Conservation (phyloP, 177 flowering plant species). For the Vitis hybrid region DNA sequence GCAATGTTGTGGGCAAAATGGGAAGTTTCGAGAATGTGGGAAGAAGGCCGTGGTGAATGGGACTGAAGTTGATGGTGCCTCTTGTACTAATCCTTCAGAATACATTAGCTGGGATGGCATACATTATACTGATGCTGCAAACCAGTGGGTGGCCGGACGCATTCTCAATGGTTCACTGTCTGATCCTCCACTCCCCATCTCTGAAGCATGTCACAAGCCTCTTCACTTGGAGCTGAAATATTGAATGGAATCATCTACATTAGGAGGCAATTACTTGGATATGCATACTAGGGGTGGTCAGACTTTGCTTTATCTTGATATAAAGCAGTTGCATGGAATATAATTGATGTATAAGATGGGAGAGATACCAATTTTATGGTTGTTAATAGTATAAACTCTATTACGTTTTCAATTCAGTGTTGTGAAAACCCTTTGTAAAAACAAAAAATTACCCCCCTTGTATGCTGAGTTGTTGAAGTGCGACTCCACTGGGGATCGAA, state of each 20-base stretch:
- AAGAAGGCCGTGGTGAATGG: constrained; percentile 20
- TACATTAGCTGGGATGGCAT: constrained; percentile 31
- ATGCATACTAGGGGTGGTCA: no score
- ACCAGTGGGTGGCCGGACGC: constrained; percentile 21
- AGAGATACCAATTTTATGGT: no score
- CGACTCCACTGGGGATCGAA: constrained; percentile 97
- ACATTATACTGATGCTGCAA: constrained; percentile 34
- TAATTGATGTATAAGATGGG: no score
- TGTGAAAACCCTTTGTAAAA: no score
- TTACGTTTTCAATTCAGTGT: no score
- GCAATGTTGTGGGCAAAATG: constrained; percentile 25
- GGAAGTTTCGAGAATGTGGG: constrained; percentile 14
- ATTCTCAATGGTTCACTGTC: constrained; percentile 22
- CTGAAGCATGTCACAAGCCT: constrained; percentile 20
- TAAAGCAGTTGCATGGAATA: no score
- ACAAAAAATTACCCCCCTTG: no score
- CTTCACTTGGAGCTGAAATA: not conserved
- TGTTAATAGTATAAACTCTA: no score
- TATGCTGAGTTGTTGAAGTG: no score
- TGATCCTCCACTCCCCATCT: constrained; percentile 25
- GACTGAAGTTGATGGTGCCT: constrained; percentile 5
- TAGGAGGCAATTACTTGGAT: no score
- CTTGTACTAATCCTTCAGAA: constrained; percentile 15
- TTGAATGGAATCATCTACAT: not conserved
- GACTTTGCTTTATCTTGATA: no score